These are phyloP conservation scores for Candida sanyaensis DNA, from an alignment of 1,139 yeast genomes.

Conservation along the genomic window DNA sequence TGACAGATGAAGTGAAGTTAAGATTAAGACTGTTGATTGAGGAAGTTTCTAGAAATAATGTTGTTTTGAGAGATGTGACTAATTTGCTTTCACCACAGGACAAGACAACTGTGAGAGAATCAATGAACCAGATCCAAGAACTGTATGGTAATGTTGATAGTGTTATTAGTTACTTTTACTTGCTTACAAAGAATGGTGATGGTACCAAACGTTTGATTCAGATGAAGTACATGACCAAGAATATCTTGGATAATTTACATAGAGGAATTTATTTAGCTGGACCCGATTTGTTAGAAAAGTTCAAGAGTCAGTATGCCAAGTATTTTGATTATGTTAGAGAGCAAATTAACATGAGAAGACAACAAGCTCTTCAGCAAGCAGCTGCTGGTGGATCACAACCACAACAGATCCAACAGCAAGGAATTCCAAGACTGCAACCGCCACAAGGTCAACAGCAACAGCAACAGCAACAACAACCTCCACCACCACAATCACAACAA, in stretches of 20 bases:
- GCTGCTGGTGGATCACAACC: conserved; percentile 10
- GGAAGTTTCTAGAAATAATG: conserved; percentile 68
- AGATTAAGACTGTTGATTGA: conserved; percentile 64
- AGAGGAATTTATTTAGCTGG: conserved; percentile 65
- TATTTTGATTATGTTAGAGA: conserved; percentile 72
- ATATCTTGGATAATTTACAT: conserved; percentile 68
- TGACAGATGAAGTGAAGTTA: conserved; percentile 46
- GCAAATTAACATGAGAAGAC: conserved; percentile 39
- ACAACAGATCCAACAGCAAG: conserved; percentile 14
- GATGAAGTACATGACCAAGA: conserved; percentile 76
- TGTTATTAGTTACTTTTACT: conserved; percentile 73
- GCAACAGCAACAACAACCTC: conserved; percentile 5
- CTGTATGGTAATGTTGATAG: conserved; percentile 72
- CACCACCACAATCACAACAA: conserved; percentile 3
- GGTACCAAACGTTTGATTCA: conserved; percentile 78
- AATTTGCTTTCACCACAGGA: conserved; percentile 61
- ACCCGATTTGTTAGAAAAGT: conserved; percentile 68
- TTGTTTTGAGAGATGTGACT: conserved; percentile 67
- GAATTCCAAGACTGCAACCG: conserved; percentile 2
- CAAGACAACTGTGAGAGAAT: conserved; percentile 60
- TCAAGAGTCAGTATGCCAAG: conserved; percentile 70
- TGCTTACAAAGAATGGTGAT: conserved; percentile 69
- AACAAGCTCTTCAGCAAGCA: conserved; percentile 27
- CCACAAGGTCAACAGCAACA: conserved; percentile 7
- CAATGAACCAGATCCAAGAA: conserved; percentile 59